Evolutionary conservation across 352 stramenopile species (phyloP).

Genomic region (Globisporangium paroecandrum): DNA sequence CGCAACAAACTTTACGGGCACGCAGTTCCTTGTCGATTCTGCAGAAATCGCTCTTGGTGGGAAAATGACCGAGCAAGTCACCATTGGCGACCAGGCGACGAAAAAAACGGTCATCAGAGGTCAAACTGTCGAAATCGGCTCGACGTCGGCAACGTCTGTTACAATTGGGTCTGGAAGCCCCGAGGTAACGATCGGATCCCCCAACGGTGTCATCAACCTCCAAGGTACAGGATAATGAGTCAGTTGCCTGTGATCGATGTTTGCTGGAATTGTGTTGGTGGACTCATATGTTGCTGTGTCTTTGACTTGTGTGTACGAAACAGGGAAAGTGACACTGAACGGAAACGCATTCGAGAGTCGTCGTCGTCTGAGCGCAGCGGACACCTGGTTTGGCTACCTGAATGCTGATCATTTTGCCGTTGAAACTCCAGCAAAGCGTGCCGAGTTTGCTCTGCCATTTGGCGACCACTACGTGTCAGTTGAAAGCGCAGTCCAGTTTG

Average conservation of each 20-base stretch:
- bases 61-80: slow-evolving; percentile 31
- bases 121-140: slow-evolving; percentile 23
- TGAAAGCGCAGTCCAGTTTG: slow-evolving; percentile 22
- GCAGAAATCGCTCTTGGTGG: slow-evolving; percentile 29
- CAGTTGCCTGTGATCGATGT: not conserved
- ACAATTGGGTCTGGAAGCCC: slow-evolving; percentile 29
- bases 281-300: not conserved
- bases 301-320: not conserved
- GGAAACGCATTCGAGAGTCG: slow-evolving; percentile 36
- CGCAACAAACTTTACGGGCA: slow-evolving; percentile 23
- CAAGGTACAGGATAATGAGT: slow-evolving; percentile 9
- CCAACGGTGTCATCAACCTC: slow-evolving; percentile 30
- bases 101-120: slow-evolving; percentile 21
- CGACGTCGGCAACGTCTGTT: slow-evolving; percentile 19
- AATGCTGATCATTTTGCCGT: slow-evolving; percentile 27
- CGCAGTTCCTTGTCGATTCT: slow-evolving; percentile 23
- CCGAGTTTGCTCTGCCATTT: slow-evolving; percentile 32
- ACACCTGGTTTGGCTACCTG: slow-evolving; percentile 33
- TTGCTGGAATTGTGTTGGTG: not conserved
- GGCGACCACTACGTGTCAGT: slow-evolving; percentile 28
- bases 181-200: slow-evolving; percentile 37
- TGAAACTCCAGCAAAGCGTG: slow-evolving; percentile 1
- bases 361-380: slow-evolving; percentile 19
- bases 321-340: slow-evolving; percentile 55
- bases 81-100: slow-evolving; percentile 27